Evolutionary conservation across 164 flowering plant genomes (phyloP), one percentile per base, ranked within the genome.

Genomic region (Hamamelis virginiana): DNA sequence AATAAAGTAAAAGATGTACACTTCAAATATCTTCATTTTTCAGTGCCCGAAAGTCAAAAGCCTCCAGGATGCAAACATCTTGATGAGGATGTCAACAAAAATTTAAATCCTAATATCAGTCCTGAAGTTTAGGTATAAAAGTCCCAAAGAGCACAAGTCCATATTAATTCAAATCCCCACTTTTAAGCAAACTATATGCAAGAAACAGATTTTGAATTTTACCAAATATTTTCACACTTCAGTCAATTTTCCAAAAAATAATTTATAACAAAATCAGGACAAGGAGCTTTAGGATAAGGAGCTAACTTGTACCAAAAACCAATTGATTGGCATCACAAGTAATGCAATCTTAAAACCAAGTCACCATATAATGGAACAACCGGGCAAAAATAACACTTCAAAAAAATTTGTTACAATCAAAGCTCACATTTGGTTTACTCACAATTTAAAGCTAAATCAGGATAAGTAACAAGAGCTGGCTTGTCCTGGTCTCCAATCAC

Each of bases 361-460:
- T 33, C 41, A 33, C 41, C 41, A 33, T 33, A 33, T 33, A 33
- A 6, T 33, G 16, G 63, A 33, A 33, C 21, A 60, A 38, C 33
- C 38, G 1, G 47, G 28, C 19, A 22, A 4, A 21, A 5, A 10
- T 33, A 33, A 6, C 41, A 33, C 4, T 6, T 6, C 16, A 52
- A n/a, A 23, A 25, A 52, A 26, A 66, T 52, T 5, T 15, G 25
- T 52, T 10, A 27, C 52, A 38, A 52, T 55, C 22, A 47, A 22
- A 15, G 26, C 1, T 25, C 23, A 51, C 14, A 27, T 21, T 50
- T 28, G 46, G 15, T 67, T 41, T 45, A 78, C 86, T 86, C 74
- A 88, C 92, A 69, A 68, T 85, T 86, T 69, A 86, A 68, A 74
- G 87, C 92, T 69, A 88, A 61, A 85, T 86, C 91, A 33, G 92